These are phyloP conservation scores for Ophiostoma montium DNA, from an alignment of 2,329 filamentous ascomycete species.

Conservation along the genomic window DNA sequence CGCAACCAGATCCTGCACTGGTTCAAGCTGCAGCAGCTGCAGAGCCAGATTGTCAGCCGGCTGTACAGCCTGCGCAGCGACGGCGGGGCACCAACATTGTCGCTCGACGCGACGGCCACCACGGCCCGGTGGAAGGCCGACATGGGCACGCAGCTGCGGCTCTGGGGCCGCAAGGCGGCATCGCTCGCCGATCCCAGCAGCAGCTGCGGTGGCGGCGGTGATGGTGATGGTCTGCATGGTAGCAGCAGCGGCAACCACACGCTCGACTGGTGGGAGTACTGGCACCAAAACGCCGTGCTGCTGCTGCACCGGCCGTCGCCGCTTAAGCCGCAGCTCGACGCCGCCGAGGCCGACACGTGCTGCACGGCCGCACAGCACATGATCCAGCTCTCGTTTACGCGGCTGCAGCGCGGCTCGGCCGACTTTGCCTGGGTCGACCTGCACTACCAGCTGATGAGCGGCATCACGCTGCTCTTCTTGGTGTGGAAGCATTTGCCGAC, in stretches of 20 bases:
- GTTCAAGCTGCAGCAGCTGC: constrained; percentile 14
- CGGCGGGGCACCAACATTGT: not conserved
- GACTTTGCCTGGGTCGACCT: constrained; percentile 16
- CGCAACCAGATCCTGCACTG: constrained; percentile 13
- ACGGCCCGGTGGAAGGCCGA: constrained; percentile 3
- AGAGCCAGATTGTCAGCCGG: constrained; percentile 13
- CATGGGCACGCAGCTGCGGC: not conserved
- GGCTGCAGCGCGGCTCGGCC: constrained; percentile 6
- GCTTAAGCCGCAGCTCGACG: constrained; percentile 6
- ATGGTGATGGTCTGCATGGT: too few species aligned
- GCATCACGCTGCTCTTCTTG: constrained; percentile 15
- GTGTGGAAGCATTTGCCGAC: constrained; percentile 9
- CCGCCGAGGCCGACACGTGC: constrained; percentile 8
- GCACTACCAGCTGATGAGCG: constrained; percentile 16
- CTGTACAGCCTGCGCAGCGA: constrained; percentile 2
- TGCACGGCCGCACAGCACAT: constrained; percentile 14
- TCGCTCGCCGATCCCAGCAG: not conserved
- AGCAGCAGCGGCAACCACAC: not conserved
- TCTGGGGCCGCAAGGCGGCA: not conserved
- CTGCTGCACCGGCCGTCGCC: constrained; percentile 14
- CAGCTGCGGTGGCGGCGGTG: not conserved
- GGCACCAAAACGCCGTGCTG: constrained; percentile 15
- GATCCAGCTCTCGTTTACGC: constrained; percentile 14
- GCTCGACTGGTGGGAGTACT: constrained; percentile 13
- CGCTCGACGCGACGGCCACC: not conserved